Base-by-base conservation (phyloP, 495 filamentous ascomycete species). In the Aspergillus bridgeri region DNA sequence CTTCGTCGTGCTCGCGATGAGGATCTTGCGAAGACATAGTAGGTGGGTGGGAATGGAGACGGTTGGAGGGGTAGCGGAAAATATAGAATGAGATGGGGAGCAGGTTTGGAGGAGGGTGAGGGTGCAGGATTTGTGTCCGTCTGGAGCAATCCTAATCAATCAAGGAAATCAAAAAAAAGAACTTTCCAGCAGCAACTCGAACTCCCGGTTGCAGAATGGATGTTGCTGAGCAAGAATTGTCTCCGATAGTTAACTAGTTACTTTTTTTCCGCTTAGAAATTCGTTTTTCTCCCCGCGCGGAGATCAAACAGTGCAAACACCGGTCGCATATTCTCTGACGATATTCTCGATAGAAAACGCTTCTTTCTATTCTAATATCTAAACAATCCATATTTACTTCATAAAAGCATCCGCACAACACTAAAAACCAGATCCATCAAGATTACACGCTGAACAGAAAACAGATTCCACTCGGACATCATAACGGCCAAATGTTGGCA, bases 1-100 rank as follows among this genome's bases (percentile, higher is more conserved):
- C 79, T 23, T 81, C 72, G 43, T 87, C 83, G 60, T 70, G 75
- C 51, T 78, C 80, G 27, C 77, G 78, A 62, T 75, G 68, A 50
- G 63, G 75, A 58, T 79, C 70, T 65, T 76, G 65, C 29, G 63
- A 62, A 24, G 49, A 50, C 23, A 51, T 18, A 15, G 43, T 54
- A n/a, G n/a, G n/a, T n/a, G n/a, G 22, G 20, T 21, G 22, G 17
- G 13, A 45, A 22, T 54, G 42, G 17, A 42, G 25, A 25, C 5
- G 25, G 53, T 55, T 9, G n/a, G 17, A 45, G 20, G 8, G 21
- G 25, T 27, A 22, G 21, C 38, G 21, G 52, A 23, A 22, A 48
- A 15, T 42, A 17, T 25, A 56, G 43, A 33, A 13, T 23, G 25
- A 29, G 19, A 56, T 24, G 19, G 6, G 9, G 1, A 1, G 33